Percentiles rank a stretch among this genome's conserved stretches.
These are phyloP conservation scores for Scheffersomyces cryptocercus DNA, from an alignment of 1,139 yeast species.

Conservation along the genomic window DNA sequence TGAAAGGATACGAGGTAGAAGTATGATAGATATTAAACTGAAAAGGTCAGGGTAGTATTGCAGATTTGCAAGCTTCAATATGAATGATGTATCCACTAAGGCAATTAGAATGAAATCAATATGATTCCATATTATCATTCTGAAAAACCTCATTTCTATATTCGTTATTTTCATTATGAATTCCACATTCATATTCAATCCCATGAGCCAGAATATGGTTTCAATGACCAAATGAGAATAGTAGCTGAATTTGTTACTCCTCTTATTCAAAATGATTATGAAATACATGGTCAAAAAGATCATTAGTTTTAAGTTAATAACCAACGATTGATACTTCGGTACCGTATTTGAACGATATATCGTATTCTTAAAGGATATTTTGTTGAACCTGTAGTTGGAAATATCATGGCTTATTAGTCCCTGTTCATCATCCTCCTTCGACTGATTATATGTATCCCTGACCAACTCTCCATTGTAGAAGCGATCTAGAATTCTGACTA, in stretches of 20 bases:
- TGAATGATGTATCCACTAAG: conserved; percentile 32
- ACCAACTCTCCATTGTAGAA: conserved; percentile 56
- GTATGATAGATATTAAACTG: conserved; percentile 51
- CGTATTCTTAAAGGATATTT: conserved; percentile 32
- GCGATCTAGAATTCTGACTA: conserved; percentile 49
- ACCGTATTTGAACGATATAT: conserved; percentile 34
- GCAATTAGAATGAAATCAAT: conserved; percentile 35
- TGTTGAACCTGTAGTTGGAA: conserved; percentile 36
- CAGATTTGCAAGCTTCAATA: conserved; percentile 17
- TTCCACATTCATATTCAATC: conserved; percentile 39
- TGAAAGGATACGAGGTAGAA: conserved; percentile 56
- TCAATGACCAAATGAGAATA: conserved; percentile 16
- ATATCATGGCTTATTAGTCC: conserved; percentile 29
- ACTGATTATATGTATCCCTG: conserved; percentile 34
- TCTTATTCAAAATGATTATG: conserved; percentile 30
- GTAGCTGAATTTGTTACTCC: conserved; percentile 3
- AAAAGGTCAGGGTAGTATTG: conserved; percentile 27
- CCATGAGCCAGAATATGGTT: conserved; percentile 34
- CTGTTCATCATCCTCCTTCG: conserved; percentile 34
- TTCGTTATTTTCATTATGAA: conserved; percentile 39
- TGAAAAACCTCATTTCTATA: conserved; percentile 42
- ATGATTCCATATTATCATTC: conserved; percentile 44
- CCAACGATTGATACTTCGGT: conserved; percentile 46
- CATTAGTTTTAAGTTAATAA: conserved; percentile 38
- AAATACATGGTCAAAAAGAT: conserved; percentile 36